Base-by-base conservation (phyloP, 768 basidiomycete genomes). In the Panaeolus papilionaceus region DNA sequence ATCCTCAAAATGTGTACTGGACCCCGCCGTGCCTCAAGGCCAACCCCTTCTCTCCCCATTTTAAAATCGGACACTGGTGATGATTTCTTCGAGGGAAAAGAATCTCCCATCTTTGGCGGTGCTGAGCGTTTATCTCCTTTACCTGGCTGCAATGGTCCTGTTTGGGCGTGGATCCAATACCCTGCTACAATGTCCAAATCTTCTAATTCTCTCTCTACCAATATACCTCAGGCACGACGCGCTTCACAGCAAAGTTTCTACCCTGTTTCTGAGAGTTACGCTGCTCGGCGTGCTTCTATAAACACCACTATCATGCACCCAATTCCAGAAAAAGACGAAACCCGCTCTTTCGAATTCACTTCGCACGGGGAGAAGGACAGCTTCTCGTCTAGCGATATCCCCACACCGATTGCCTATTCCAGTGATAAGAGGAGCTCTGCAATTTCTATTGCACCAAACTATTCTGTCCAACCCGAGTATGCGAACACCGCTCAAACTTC, bases 41-140 rank as follows among this genome's bases (percentile, higher is more conserved):
- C 87, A 6, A 88, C 83, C n/a, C 92, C 91, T 3, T 93, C 92
- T 38, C 81, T 90, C n/a, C 92, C 92, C 0, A 89, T 92, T 61
- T 79, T 90, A 12, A 87, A 90, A 66, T 79, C 78, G 12, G 84
- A 82, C 68, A 75, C 82, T 12, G 84, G 86, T 28, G 81, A 83
- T 47, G 80, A 87, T 45, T 77, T 76, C 61, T 81, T 78, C 66
- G 77, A 80, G 40, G 74, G 80, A 8, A 86, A 89, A 65, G 89
- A 89, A 28, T 92, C 92, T 2, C 91, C 90, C 28, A 78, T 93
- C 40, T 93, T 94, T 71, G 92, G 92, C n/a, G 92, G 92, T 1
- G 88, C 88, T 71, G 91, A 93, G 71, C 72, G 82, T 49, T 77
- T 85, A 40, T 84, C 86, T 2, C 85, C 87, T 0, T 74, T 77